A percentile compares a stretch with the other conserved stretches of the same genome.
Conservation (phyloP, 2,329 filamentous ascomycete genomes). For the Cladosporium sp. region DNA sequence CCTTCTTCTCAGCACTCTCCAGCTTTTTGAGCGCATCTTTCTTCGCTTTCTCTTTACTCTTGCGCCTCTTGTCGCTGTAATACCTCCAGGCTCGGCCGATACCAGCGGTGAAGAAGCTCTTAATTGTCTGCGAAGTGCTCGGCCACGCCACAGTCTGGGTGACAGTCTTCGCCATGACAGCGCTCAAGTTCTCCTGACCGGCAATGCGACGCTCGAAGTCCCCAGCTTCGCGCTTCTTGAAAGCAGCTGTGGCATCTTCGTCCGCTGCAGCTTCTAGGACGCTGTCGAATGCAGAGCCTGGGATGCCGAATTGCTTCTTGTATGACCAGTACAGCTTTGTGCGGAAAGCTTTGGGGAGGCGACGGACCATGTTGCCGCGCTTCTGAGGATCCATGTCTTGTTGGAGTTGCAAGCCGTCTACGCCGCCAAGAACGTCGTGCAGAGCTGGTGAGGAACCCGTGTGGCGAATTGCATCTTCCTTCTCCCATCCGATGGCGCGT, state of each 20-base stretch:
- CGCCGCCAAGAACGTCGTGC: constrained; percentile 45
- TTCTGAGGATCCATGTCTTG: constrained; percentile 93
- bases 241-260: constrained; percentile 59
- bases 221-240: constrained; percentile 72
- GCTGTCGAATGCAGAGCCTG: constrained; percentile 73
- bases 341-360: constrained; percentile 81
- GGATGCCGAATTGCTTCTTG: constrained; percentile 83
- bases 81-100: constrained; percentile 68
- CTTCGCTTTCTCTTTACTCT: constrained; percentile 32
- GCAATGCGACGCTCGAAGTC: constrained; percentile 84
- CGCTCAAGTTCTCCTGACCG: constrained; percentile 64
- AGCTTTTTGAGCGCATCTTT: constrained; percentile 8
- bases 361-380: constrained; percentile 92
- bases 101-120: constrained; percentile 77
- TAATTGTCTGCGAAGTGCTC: constrained; percentile 80
- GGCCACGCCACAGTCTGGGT: constrained; percentile 90
- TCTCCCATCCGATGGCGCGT: constrained; percentile 36
- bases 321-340: constrained; percentile 92
- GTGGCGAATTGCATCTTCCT: constrained; percentile 34
- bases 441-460: constrained; percentile 47
- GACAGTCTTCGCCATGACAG: constrained; percentile 71
- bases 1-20: constrained; percentile 1
- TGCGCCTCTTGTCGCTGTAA: constrained; percentile 67
- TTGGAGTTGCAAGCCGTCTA: constrained; percentile 64
- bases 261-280: constrained; percentile 78